A percentile compares a stretch with the other conserved stretches of the same genome.
Conservation (phyloP, 352 stramenopile species). For the Globisporangium paroecandrum region DNA sequence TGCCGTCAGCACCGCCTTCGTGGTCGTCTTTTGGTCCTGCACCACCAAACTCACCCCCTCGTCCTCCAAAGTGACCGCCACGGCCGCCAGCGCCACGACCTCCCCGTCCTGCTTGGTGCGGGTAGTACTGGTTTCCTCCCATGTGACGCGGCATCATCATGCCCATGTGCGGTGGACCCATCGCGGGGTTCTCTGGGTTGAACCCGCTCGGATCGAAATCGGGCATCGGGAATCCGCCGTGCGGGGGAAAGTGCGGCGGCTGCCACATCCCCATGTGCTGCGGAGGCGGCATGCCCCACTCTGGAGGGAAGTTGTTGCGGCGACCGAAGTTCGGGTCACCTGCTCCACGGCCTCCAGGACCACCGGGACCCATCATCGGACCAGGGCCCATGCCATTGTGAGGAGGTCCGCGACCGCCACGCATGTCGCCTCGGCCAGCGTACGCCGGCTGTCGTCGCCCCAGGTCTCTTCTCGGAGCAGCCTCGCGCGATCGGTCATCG, state of each 20-base stretch:
- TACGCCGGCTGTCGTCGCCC: constrained; percentile 22
- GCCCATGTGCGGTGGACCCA: constrained; percentile 50
- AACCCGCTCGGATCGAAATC: constrained; percentile 73
- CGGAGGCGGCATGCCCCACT: constrained; percentile 65
- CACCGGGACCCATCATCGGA: constrained; percentile 13
- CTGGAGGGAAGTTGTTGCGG: constrained; percentile 61
- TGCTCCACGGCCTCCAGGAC: constrained; percentile 1
- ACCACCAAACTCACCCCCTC: constrained; percentile 21
- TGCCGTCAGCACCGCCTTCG: constrained; percentile 2
- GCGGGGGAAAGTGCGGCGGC: constrained; percentile 41
- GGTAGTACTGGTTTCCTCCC: constrained; percentile 52
- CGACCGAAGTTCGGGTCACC: constrained; percentile 37
- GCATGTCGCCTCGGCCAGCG: constrained; percentile 25
- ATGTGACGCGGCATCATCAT: constrained; percentile 70
- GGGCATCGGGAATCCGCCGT: constrained; percentile 40
- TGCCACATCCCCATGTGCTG: constrained; percentile 63
- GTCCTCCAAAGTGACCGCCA: constrained; percentile 33
- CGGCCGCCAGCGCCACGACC: constrained; percentile 27
- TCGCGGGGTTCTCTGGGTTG: constrained; percentile 55
- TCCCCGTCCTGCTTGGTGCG: constrained; percentile 31
- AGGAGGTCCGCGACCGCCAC: constrained; percentile 18
- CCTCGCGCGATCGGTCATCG: constrained; percentile 33
- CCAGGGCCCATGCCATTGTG: constrained; percentile 11
- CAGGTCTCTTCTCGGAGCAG: constrained; percentile 22
- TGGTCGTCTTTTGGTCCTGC: constrained; percentile 28